A percentile compares a stretch with the other conserved stretches of the same genome.
These are phyloP conservation scores for Colletotrichum limetticola DNA, from an alignment of 2,329 filamentous ascomycete species.

Conservation along the genomic window DNA sequence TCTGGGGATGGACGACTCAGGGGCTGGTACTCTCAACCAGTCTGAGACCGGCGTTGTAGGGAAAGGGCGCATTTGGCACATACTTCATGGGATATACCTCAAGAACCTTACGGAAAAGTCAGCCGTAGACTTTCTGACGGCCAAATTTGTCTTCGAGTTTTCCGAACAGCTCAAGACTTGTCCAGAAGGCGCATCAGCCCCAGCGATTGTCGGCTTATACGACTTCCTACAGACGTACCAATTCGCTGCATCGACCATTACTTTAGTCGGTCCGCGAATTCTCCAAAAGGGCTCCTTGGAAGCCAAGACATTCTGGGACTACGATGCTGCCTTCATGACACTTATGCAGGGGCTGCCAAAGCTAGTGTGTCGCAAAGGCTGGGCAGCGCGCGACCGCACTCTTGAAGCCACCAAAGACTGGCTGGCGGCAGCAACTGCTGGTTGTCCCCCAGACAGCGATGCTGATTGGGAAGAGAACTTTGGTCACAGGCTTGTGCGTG, in stretches of 20 bases:
- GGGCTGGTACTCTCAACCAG: conserved; percentile 33
- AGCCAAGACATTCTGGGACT: conserved; percentile 38
- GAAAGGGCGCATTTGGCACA: conserved; percentile 39
- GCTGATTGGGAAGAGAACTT: conserved; percentile 38
- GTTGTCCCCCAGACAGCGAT: conserved; percentile 10
- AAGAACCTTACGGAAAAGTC: conserved; percentile 4
- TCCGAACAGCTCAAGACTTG: conserved; percentile 1
- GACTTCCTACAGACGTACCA: conserved; percentile 39
- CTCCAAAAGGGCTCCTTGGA: conserved; percentile 36
- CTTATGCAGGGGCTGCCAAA: conserved; percentile 38
- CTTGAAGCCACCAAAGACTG: conserved; percentile 35
- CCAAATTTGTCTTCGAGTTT: not conserved
- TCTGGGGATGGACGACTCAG: conserved; percentile 37
- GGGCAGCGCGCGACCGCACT: conserved; percentile 37
- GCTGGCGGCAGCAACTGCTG: conserved; percentile 35
- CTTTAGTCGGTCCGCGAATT: conserved; percentile 34
- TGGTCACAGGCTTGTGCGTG: conserved; percentile 39
- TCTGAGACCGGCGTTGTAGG: conserved; percentile 26
- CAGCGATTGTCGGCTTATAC: conserved; percentile 35
- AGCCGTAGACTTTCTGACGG: not conserved
- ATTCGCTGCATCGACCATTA: conserved; percentile 39
- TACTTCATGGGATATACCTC: conserved; percentile 38
- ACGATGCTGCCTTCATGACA: conserved; percentile 39
- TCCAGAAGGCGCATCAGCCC: not conserved
- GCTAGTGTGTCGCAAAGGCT: conserved; percentile 37